phyloP scores from a whole-genome alignment of 108 stramenopile genomes.

The Nitzschia palea region DNA sequence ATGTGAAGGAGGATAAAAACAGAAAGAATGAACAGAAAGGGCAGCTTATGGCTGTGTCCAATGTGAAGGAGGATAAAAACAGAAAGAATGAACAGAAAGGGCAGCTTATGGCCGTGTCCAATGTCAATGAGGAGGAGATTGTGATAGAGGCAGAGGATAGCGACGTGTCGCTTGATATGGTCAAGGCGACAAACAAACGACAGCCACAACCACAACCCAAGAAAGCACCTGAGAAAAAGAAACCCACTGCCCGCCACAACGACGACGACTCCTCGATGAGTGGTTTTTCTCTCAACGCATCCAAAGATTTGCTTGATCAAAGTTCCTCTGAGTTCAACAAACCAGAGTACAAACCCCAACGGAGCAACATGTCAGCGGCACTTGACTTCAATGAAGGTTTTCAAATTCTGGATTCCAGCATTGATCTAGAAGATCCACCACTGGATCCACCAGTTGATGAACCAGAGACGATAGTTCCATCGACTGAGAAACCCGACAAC shows the following conservation, averaged over 20 bases:
- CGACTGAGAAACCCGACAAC: background rate
- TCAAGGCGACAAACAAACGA: background rate
- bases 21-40: too few relatives aligned
- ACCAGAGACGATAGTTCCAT: background rate
- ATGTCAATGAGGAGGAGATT: background rate
- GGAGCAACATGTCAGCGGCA: background rate
- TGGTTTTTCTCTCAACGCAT: slow-evolving; percentile 2
- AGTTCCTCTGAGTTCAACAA: slow-evolving; percentile 6
- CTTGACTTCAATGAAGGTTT: slow-evolving; percentile 2
- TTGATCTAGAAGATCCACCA: background rate
- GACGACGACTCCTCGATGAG: background rate
- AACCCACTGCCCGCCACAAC: background rate
- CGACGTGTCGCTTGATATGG: background rate
- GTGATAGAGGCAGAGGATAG: background rate
- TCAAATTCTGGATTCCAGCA: background rate
- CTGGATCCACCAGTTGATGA: background rate
- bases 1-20: too few relatives aligned
- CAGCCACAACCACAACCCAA: background rate
- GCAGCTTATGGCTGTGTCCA: too few relatives aligned
- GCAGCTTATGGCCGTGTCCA: background rate
- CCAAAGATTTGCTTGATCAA: slow-evolving; percentile 5
- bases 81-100: too few relatives aligned
- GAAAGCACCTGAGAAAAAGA: background rate
- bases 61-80: too few relatives aligned
- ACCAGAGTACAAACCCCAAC: slow-evolving; percentile 10